These are phyloP conservation scores for Ampelocalamus luodianensis DNA, from an alignment of 176 grass and related monocot species.

Conservation along the genomic window DNA sequence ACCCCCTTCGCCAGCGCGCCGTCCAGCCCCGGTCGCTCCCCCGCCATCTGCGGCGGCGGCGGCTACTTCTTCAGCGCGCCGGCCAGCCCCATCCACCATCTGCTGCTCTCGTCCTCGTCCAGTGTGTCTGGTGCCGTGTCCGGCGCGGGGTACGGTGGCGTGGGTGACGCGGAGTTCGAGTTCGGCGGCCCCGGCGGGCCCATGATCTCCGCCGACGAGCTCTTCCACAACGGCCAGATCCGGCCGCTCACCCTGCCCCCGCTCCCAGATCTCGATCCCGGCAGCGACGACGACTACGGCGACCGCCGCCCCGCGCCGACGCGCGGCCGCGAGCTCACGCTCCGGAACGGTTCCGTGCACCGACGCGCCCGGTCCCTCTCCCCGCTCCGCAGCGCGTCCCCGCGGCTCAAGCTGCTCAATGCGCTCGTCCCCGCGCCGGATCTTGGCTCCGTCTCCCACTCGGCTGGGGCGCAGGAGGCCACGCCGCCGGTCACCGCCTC, in stretches of 20 bases:
- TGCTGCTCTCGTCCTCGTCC: slow-evolving; percentile 59
- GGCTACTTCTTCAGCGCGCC: slow-evolving; percentile 94
- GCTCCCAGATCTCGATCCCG: slow-evolving; percentile 64
- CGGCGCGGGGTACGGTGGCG: neutral
- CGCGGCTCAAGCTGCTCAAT: slow-evolving; percentile 59
- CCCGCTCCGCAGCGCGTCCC: slow-evolving; percentile 71
- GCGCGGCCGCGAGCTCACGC: slow-evolving; percentile 61
- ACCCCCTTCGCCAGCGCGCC: slow-evolving; percentile 74
- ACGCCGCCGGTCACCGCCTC: slow-evolving; percentile 62
- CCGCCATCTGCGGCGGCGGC: slow-evolving; percentile 16
- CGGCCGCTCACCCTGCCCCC: slow-evolving; percentile 78
- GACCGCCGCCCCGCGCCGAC: neutral
- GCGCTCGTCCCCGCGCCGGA: slow-evolving; percentile 54
- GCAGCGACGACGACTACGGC: slow-evolving; percentile 47
- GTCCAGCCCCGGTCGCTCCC: slow-evolving; percentile 66
- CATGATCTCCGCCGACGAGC: slow-evolving; percentile 95
- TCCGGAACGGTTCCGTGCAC: slow-evolving; percentile 71
- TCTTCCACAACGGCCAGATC: slow-evolving; percentile 98
- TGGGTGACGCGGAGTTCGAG: slow-evolving; percentile 72
- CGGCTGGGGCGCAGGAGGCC: slow-evolving; percentile 10
- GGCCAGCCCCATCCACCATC: slow-evolving; percentile 94
- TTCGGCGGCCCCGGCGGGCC: slow-evolving; percentile 60
- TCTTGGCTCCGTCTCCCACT: slow-evolving; percentile 12
- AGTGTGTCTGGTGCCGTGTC: slow-evolving; percentile 10
- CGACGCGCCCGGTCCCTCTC: slow-evolving; percentile 88